Evolutionary conservation across 306 rosid genomes (phyloP), one percentile per base, ranked within the genome.

Genomic region (Dryas alaskensis): DNA sequence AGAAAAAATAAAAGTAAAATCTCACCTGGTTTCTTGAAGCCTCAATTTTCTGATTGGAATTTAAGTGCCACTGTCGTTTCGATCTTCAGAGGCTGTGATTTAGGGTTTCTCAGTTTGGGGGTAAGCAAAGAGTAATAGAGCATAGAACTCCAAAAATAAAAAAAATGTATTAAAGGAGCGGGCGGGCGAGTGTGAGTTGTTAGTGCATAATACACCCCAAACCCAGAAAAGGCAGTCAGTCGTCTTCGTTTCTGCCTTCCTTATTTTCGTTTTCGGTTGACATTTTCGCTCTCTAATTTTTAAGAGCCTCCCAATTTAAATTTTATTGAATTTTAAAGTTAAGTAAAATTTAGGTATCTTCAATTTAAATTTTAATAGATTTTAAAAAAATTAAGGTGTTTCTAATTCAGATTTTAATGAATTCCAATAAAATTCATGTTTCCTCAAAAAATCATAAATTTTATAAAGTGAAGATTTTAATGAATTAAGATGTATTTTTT

Each of bases 221-320:
- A 60, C 69, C 76, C 76, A 59, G 76, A 62, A 59, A 73, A 61
- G 53, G 39, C 19, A 37, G 59, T 4, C 60, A 3, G 58, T 31
- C 47, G n/a, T 19, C 19, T 51, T 31, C 45, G 8, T 48, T 16
- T 13, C 61, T 40, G 19, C 4, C 62, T 58, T 58, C 4, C 6
- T 3, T 8, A 1, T 48, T 59, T 60, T 47, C 6, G 54, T 50
- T 17, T 50, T 31, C 17, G 8, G 40, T 60, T 37, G 69, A 60
- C 69, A 58, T 46, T 72, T 27, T 72, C 49, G 27, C 45, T 10
- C 14, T 3, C 16, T 25, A 8, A 19, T 0, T 3, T 12, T 7
- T 68, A 4, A 27, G 31, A 27, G 19, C 19, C 19, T 19, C 19
- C 19, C 19, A 19, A 19, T 0, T 19, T 19, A 19, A 0, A 19